Evolutionary conservation across 352 stramenopile genomes (phyloP), one percentile per base, ranked within the genome.

Genomic region (Ochromonadaceae sp.): DNA sequence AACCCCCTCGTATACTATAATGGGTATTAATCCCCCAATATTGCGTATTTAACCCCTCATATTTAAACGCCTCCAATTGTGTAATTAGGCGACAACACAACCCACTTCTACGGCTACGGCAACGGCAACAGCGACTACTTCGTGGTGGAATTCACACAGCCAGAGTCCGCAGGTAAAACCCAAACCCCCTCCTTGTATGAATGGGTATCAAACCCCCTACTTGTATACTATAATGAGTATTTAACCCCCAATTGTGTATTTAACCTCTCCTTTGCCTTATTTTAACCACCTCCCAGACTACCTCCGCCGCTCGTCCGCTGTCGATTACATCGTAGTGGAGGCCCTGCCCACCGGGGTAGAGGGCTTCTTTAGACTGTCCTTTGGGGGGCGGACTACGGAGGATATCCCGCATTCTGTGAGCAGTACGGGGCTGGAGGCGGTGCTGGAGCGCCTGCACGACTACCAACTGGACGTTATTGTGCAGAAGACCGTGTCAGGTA

Each of bases 81-180:
- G n/a, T n/a, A 59, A 22, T 73, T 70, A 22, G 78, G 78, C 52
- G 74, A 77, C 50, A 72, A 73, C 31, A 82, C 76, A 40, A 65
- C 71, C 25, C 72, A 82, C 59, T 75, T 76, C 41, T 44, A 66
- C 66, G 65, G 67, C 52, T 60, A 71, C 50, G 72, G 82, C 74
- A 66, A 78, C 70, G 65, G 90, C 76, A 76, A 73, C 52, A 92
- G 83, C 0, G 90, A 97, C 61, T 82, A 78, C 15, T 97, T 97
- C 72, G 59, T 95, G 0, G 80, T 92, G 3, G 83, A 78, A 0
- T 75, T 97, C 10, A 72, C 59, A 0, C 78, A 85, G 5, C 68
- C 77, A 17, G 72, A 61, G 25, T 17, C 62, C 25, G 17, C 34
- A 15, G n/a, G n/a, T n/a, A n/a, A n/a, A n/a, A n/a, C n/a, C n/a